Conservation (phyloP, 75 land plant genomes). For the Azolla pinnata region DNA sequence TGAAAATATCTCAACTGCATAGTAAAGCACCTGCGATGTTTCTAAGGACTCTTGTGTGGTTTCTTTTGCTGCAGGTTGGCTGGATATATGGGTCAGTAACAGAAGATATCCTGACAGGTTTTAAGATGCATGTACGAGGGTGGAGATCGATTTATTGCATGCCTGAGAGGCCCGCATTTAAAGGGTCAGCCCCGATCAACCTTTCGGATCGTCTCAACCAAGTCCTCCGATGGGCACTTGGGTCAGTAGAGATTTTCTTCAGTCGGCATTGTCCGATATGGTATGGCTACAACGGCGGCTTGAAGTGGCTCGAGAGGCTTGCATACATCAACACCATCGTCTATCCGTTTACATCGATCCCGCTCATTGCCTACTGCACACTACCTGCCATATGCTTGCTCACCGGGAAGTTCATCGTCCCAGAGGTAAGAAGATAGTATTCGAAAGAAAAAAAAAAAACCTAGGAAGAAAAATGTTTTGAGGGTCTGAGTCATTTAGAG, state of each 20-base stretch:
- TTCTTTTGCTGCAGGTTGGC: conserved; percentile 38
- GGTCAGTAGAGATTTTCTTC: conserved; percentile 65
- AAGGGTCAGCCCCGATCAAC: conserved; percentile 69
- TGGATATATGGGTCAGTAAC: conserved; percentile 81
- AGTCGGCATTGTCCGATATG: conserved; percentile 73
- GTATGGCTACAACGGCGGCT: conserved; percentile 61
- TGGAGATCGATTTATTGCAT: conserved; percentile 78
- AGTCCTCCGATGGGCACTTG: conserved; percentile 66
- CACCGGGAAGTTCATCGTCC: conserved; percentile 55
- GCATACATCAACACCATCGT: conserved; percentile 58
- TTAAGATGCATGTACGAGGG: conserved; percentile 67
- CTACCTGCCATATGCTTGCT: conserved; percentile 70
- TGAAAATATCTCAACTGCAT: background rate
- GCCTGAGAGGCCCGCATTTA: conserved; percentile 53
- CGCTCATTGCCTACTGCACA: conserved; percentile 52
- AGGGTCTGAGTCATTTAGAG: no score
- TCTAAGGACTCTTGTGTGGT: no score
- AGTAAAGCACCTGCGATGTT: background rate
- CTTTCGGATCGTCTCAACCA: conserved; percentile 62
- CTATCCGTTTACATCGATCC: conserved; percentile 60
- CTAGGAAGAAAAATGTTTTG: no score
- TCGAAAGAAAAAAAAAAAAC: no score
- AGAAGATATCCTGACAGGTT: conserved; percentile 60
- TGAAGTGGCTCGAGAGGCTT: conserved; percentile 50
- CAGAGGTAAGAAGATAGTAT: conserved; percentile 37